Conservation (phyloP, 2,329 filamentous ascomycete species). For the Fonsecaea nubica region DNA sequence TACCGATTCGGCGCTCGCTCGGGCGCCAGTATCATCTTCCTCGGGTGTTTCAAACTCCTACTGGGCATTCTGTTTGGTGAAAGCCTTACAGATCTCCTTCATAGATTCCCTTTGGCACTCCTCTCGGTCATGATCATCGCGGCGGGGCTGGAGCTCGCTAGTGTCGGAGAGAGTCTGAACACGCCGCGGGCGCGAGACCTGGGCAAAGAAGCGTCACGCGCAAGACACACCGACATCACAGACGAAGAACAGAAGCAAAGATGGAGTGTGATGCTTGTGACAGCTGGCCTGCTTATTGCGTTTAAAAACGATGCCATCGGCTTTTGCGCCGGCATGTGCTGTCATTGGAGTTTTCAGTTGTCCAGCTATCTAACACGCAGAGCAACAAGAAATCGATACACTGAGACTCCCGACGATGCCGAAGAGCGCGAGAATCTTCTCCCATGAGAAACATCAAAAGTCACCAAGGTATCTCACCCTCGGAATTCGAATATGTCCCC, state of each 20-base stretch:
- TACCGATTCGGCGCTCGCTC: slow-evolving; percentile 90
- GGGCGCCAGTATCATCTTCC: slow-evolving; percentile 79
- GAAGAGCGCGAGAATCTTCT: slow-evolving; percentile 31
- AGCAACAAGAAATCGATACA: slow-evolving; percentile 13
- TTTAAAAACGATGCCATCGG: slow-evolving; percentile 91
- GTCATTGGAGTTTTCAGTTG: slow-evolving; percentile 70
- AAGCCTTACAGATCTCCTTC: slow-evolving; percentile 73
- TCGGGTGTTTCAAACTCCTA: slow-evolving; percentile 75
- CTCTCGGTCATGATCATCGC: slow-evolving; percentile 89
- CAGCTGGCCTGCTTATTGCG: slow-evolving; percentile 78
- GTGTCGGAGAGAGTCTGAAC: slow-evolving; percentile 83
- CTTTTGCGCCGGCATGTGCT: slow-evolving; percentile 80
- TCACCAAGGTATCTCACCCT: slow-evolving; percentile 36
- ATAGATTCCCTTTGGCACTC: slow-evolving; percentile 74
- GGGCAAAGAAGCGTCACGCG: slow-evolving; percentile 45
- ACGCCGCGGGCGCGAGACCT: slow-evolving; percentile 70
- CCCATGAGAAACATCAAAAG: slow-evolving; percentile 9
- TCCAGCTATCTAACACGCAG: slow-evolving; percentile 37
- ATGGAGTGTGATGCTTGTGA: slow-evolving; percentile 91
- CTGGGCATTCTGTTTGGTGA: slow-evolving; percentile 78
- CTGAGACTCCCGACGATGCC: not conserved
- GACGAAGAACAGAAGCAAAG: slow-evolving; percentile 69
- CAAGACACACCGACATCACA: slow-evolving; percentile 20
- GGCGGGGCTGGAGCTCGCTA: slow-evolving; percentile 84
- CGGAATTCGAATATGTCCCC: slow-evolving; percentile 33